These are phyloP conservation scores for Scedosporium dehoogii DNA, from an alignment of 2,329 filamentous ascomycete genomes.

Conservation along the genomic window DNA sequence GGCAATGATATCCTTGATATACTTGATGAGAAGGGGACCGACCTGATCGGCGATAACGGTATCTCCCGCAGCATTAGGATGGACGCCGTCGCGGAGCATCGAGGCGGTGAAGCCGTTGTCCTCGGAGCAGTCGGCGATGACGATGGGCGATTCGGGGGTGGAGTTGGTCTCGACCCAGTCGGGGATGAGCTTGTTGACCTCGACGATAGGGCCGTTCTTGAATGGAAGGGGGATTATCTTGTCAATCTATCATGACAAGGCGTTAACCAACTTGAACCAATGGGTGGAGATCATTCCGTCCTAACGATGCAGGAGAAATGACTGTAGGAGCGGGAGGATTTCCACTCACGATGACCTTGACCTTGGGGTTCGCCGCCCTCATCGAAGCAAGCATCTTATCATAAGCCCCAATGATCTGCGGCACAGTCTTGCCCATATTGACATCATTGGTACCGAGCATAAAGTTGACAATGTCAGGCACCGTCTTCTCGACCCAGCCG, in stretches of 20 bases:
- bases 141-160: constrained; percentile 26
- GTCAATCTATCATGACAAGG: not conserved
- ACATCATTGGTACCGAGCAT: constrained; percentile 37
- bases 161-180: constrained; percentile 25
- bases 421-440: constrained; percentile 15
- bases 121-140: constrained; percentile 26
- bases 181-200: constrained; percentile 26
- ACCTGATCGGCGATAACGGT: constrained; percentile 21
- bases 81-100: constrained; percentile 27
- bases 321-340: no score
- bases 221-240: constrained; percentile 6
- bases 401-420: constrained; percentile 27
- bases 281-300: no score
- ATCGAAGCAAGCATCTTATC: constrained; percentile 24
- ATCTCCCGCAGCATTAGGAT: constrained; percentile 20
- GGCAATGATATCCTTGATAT: constrained; percentile 14
- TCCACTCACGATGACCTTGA: constrained; percentile 28
- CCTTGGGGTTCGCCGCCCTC: constrained; percentile 23
- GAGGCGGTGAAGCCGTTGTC: constrained; percentile 17
- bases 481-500: constrained; percentile 24
- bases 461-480: constrained; percentile 31
- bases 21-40: constrained; percentile 17
- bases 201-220: constrained; percentile 13
- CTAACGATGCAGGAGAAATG: no score
- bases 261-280: no score